Evolutionary conservation across 176 grass and related monocot genomes (phyloP), one percentile per base, ranked within the genome.

Genomic region (Metroxylon sagu): DNA sequence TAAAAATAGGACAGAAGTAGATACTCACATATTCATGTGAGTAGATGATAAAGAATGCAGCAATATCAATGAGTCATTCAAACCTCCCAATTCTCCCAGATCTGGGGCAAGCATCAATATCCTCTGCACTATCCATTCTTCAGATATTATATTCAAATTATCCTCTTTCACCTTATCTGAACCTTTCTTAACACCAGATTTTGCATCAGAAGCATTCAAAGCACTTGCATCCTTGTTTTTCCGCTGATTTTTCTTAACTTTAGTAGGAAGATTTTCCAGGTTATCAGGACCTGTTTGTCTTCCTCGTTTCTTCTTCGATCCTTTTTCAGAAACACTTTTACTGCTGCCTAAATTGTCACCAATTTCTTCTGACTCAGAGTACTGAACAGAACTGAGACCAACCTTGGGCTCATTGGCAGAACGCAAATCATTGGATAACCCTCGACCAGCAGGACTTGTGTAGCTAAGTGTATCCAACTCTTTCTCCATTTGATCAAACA

Each of bases 301-400:
- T 23, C 92, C 92, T 77, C 66, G 84, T 85, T 84, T 97, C 92
- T 88, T 97, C 64, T 88, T 97, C 61, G 70, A 50, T 53, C 80
- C 81, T 75, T 80, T 88, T 69, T 88, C 92, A 51, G 87, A 60
- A 82, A 64, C 76, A 76, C 68, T 73, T 61, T 68, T 68, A 81
- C 68, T 85, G 52, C 68, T 79, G 64, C 66, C 25, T 4, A 58
- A 78, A 66, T 88, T 79, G 57, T 87, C 80, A 77, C 61, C 87
- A 63, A 72, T 59, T 56, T 91, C 83, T 82, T 91, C 90, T 64
- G 64, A 74, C 49, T 85, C 87, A 1, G 65, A 54, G 48, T 73
- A 54, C 72, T 83, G 85, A 26, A 26, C 21, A 49, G 78, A 65
- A 65, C 26, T 31, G 61, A 74, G 75, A 75, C 70, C 85, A 68